Evolutionary conservation across 441 rosid species (phyloP).

Genomic region (Geranium incanum): DNA sequence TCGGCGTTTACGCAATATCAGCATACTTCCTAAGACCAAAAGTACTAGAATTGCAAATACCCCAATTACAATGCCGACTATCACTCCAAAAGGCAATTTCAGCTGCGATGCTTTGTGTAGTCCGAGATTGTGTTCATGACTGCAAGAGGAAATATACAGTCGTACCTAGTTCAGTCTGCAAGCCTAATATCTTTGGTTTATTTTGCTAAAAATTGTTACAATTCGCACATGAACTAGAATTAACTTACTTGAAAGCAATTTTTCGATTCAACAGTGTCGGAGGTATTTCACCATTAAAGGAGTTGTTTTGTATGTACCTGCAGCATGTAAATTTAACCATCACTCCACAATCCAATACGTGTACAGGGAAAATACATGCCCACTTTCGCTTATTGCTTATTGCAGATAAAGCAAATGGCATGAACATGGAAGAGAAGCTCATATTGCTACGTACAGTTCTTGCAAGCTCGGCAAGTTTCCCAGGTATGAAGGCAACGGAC

Average conservation of each 20-base stretch:
- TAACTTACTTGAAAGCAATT: constrained; percentile 59
- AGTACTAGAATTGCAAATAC: constrained; percentile 41
- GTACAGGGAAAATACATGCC: not conserved
- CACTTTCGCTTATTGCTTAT: too few relatives aligned
- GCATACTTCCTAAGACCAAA: constrained; percentile 46
- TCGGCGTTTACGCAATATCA: constrained; percentile 31
- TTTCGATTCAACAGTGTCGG: constrained; percentile 43
- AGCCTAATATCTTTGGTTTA: not conserved
- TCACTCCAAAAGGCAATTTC: constrained; percentile 39
- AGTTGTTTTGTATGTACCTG: constrained; percentile 80
- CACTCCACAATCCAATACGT: constrained; percentile 10
- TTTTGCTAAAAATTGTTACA: not conserved
- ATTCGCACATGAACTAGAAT: constrained; percentile 15
- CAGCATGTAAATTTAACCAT: constrained; percentile 19
- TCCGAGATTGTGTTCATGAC: constrained; percentile 54
- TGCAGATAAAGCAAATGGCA: not conserved
- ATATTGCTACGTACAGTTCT: constrained; percentile 56
- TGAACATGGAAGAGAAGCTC: constrained; percentile 3
- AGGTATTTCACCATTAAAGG: constrained; percentile 68
- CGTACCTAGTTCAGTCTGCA: constrained; percentile 5
- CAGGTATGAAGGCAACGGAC: constrained; percentile 61
- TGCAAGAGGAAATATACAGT: constrained; percentile 28
- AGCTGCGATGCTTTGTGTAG: constrained; percentile 40
- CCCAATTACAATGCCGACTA: constrained; percentile 53
- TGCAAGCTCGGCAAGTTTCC: constrained; percentile 55